These are phyloP conservation scores for Betula pendula DNA, from an alignment of 306 rosid genomes.

Conservation along the genomic window DNA sequence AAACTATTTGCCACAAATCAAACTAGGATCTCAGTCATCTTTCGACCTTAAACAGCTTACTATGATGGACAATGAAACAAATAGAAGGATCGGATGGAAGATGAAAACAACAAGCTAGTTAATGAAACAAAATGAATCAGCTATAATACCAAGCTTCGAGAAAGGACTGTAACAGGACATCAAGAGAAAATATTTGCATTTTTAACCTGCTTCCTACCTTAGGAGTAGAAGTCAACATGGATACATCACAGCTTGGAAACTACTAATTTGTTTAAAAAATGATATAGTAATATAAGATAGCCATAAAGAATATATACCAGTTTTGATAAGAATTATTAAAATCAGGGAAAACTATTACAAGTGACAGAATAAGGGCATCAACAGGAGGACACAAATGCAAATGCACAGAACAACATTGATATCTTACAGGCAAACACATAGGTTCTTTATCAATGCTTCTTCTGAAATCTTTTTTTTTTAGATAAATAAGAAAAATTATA, in stretches of 20 bases:
- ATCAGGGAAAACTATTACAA: neutral
- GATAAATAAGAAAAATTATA: too few species aligned
- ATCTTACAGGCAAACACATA: neutral
- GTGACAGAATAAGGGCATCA: neutral
- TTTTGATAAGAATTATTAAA: too few species aligned
- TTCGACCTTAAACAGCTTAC: neutral
- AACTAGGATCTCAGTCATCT: neutral
- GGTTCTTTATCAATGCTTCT: neutral
- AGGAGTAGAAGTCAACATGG: neutral
- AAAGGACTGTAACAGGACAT: neutral
- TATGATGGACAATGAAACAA: neutral
- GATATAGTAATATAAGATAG: neutral
- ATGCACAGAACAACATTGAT: neutral
- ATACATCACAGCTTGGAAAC: neutral
- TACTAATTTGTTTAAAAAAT: neutral
- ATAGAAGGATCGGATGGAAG: neutral
- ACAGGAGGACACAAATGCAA: slow-evolving; percentile 1
- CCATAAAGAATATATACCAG: neutral
- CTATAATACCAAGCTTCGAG: neutral
- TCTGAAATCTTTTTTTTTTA: neutral
- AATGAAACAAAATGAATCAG: neutral
- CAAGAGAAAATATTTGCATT: neutral
- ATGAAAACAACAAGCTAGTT: neutral
- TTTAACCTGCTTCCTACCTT: neutral
- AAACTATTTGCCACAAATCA: neutral